Conservation (phyloP, 2,329 filamentous ascomycete genomes). For the Mariannaea sp. region DNA sequence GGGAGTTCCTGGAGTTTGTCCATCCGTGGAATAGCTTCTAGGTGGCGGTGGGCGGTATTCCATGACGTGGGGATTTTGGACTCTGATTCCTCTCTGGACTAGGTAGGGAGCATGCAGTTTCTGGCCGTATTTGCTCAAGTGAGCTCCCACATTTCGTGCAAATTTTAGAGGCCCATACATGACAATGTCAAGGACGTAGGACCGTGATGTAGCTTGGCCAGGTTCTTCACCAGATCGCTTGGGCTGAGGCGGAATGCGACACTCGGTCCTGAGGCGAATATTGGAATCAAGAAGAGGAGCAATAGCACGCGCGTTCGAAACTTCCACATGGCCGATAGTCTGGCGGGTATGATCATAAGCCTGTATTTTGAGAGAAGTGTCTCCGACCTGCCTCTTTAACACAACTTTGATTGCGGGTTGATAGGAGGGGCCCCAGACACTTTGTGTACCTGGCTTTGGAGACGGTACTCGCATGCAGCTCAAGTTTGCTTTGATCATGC, state of each 20-base stretch:
- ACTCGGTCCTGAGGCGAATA: conserved; percentile 70
- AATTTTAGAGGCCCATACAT: conserved; percentile 77
- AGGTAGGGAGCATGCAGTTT: conserved; percentile 69
- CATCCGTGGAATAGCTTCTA: conserved; percentile 41
- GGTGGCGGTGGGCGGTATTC: conserved; percentile 51
- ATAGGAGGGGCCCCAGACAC: conserved; percentile 60
- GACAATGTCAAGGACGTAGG: conserved; percentile 71
- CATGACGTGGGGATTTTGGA: conserved; percentile 76
- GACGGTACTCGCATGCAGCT: conserved; percentile 71
- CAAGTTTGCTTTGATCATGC: conserved; percentile 72
- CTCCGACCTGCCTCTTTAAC: conserved; percentile 63
- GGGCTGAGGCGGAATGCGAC: conserved; percentile 70
- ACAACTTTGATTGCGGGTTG: conserved; percentile 79
- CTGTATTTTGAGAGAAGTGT: conserved; percentile 65
- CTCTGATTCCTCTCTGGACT: conserved; percentile 69
- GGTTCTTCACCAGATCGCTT: conserved; percentile 66
- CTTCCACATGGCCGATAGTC: conserved; percentile 78
- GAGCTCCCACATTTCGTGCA: conserved; percentile 67
- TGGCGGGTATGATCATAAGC: conserved; percentile 73
- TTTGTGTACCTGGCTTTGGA: conserved; percentile 65
- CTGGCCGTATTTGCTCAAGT: conserved; percentile 66
- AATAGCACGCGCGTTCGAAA: conserved; percentile 68
- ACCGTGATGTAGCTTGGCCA: conserved; percentile 64
- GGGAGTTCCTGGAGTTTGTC: conserved; percentile 35
- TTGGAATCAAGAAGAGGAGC: conserved; percentile 73